Percentiles rank a stretch among this genome's conserved stretches.
Evolutionary conservation across 768 basidiomycete species (phyloP).

Genomic region (Coprinopsis strossmayeri): DNA sequence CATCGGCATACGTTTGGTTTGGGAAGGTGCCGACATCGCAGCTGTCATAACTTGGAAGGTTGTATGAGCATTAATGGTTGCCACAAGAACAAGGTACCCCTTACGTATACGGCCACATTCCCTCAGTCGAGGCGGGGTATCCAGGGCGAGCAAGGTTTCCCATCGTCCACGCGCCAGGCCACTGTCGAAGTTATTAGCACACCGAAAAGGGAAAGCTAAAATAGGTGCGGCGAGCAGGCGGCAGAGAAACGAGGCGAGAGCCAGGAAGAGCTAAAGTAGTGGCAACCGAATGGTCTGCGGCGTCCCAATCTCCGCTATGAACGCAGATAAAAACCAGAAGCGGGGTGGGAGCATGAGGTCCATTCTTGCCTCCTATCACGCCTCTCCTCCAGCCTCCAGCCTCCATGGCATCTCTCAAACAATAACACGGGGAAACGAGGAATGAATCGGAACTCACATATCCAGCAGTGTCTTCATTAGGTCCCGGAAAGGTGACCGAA

Average conservation of each 20-base stretch:
- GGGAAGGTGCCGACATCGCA: conserved; percentile 77
- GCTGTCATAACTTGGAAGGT: conserved; percentile 38
- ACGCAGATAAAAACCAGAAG: no score
- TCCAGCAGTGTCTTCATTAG: conserved; percentile 42
- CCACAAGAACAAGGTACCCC: no score
- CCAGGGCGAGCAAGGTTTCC: conserved; percentile 83
- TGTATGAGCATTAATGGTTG: no score
- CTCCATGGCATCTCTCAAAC: no score
- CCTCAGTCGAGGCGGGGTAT: conserved; percentile 74
- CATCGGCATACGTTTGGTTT: conserved; percentile 56
- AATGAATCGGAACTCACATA: conserved; percentile 30
- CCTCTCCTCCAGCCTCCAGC: no score
- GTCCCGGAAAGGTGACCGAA: conserved; percentile 50
- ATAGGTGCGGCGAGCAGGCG: no score
- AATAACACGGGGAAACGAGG: background rate
- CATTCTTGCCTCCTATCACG: background rate
- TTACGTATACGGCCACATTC: conserved; percentile 78
- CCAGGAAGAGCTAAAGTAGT: no score
- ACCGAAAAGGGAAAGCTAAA: no score
- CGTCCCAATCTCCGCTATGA: no score
- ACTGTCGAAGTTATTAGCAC: conserved; percentile 39
- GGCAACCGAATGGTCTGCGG: no score
- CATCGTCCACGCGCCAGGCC: conserved; percentile 88
- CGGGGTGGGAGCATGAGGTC: no score
- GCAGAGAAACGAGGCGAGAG: no score